Conservation (phyloP, 257 asterid genomes). For the Solanum rostratum region DNA sequence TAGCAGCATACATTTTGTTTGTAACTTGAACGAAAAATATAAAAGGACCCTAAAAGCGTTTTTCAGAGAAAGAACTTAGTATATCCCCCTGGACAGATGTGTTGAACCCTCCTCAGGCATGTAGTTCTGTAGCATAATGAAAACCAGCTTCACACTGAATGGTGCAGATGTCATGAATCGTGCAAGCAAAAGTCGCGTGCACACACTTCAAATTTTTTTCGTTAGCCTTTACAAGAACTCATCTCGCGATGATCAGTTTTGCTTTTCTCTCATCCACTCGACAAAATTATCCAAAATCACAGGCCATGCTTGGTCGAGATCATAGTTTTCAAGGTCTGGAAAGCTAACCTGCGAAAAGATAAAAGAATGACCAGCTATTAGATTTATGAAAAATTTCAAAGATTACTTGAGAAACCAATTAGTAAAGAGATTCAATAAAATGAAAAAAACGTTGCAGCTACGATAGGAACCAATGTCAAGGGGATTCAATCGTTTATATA, state of each 20-base stretch:
- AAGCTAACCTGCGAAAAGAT: constrained; percentile 20
- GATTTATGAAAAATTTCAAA: not conserved
- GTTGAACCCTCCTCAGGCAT: not conserved
- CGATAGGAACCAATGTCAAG: not conserved
- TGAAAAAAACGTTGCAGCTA: not conserved
- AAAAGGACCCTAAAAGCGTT: not conserved
- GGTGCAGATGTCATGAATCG: not conserved
- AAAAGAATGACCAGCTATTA: not conserved
- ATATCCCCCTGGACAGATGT: not conserved
- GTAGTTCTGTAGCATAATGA: not conserved
- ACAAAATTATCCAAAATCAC: constrained; percentile 30
- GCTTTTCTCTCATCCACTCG: constrained; percentile 25
- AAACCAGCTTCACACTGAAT: not conserved
- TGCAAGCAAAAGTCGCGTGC: not conserved
- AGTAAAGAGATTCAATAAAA: not conserved
- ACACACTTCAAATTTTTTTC: not conserved
- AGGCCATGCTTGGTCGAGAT: constrained; percentile 28
- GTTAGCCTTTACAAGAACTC: constrained; percentile 1
- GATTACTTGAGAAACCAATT: not conserved
- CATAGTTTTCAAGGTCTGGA: constrained; percentile 24
- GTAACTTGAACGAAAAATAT: not conserved
- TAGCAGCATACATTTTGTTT: not conserved
- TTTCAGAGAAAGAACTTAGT: not conserved
- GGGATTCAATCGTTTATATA: not conserved
- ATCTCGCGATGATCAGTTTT: not conserved